Conservation (phyloP, 495 filamentous ascomycete species). For the Clohesyomyces aquaticus region DNA sequence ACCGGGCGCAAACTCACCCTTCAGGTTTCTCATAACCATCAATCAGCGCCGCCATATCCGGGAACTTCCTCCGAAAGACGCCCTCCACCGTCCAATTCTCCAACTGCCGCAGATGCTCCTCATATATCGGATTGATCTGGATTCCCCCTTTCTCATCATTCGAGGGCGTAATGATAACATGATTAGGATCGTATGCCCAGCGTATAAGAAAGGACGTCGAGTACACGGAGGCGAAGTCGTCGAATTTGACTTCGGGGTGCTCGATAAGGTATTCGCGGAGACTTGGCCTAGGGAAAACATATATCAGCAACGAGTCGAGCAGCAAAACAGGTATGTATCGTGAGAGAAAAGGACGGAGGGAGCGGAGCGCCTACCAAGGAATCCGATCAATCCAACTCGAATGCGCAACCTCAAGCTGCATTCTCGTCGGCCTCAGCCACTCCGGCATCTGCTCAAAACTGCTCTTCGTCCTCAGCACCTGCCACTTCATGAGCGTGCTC, state of each 20-base stretch:
- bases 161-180: conserved; percentile 20
- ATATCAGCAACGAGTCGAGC: not conserved
- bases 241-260: conserved; percentile 16
- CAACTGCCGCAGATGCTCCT: conserved; percentile 28
- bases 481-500: conserved; percentile 30
- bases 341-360: too few relatives aligned
- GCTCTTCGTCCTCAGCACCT: conserved; percentile 12
- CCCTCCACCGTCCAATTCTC: conserved; percentile 21
- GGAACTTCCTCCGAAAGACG: conserved; percentile 19
- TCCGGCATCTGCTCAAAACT: conserved; percentile 25
- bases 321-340: too few relatives aligned
- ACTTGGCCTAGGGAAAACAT: conserved; percentile 20
- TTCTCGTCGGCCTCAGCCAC: conserved; percentile 18
- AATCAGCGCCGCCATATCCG: conserved; percentile 19
- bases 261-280: conserved; percentile 25
- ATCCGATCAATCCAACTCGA: conserved; percentile 27
- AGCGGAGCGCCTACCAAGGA: conserved; percentile 19
- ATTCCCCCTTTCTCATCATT: conserved; percentile 11
- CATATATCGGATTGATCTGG: conserved; percentile 29
- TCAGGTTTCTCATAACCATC: conserved; percentile 13
- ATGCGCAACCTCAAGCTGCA: conserved; percentile 20
- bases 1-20: conserved; percentile 14
- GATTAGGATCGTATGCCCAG: conserved; percentile 25
- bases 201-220: conserved; percentile 16
- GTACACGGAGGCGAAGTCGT: conserved; percentile 28